A percentile compares a stretch with the other conserved stretches of the same genome.
Evolutionary conservation across 1,284 basidiomycete species (phyloP).

Genomic region (Fomitopsis palustris): DNA sequence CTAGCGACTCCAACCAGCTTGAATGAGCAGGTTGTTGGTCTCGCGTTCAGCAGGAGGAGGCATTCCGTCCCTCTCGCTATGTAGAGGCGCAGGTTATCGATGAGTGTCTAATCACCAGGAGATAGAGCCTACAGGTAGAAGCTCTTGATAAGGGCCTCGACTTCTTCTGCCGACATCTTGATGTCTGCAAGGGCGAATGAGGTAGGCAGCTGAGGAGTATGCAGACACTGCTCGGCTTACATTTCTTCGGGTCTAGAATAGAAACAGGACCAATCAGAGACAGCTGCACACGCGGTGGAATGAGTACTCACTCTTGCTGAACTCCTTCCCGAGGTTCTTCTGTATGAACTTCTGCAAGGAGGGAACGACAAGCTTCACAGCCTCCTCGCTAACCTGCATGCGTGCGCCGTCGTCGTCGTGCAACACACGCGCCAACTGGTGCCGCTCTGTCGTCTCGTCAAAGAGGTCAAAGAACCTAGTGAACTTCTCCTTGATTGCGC

Average conservation of each 20-base stretch:
- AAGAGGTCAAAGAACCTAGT: conserved; percentile 74
- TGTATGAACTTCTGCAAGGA: conserved; percentile 68
- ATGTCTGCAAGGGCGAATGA: conserved; percentile 49
- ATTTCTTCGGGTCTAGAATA: conserved; percentile 71
- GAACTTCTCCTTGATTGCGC: conserved; percentile 74
- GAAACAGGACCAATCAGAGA: background rate
- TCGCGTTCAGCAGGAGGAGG: conserved; percentile 20
- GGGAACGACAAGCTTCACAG: conserved; percentile 71
- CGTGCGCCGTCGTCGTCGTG: conserved; percentile 63
- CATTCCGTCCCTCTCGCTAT: conserved; percentile 15
- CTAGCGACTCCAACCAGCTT: conserved; percentile 29
- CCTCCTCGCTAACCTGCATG: conserved; percentile 62
- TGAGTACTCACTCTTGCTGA: conserved; percentile 71
- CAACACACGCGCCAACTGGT: conserved; percentile 62
- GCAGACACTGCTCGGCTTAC: conserved; percentile 38
- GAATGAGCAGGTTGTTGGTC: conserved; percentile 25
- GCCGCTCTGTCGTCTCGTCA: conserved; percentile 73
- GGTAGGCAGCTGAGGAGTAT: background rate
- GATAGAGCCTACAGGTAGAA: conserved; percentile 39
- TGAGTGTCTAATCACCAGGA: background rate
- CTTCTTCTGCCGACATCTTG: conserved; percentile 71
- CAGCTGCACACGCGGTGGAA: background rate
- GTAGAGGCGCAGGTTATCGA: conserved; percentile 5
- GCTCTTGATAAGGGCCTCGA: conserved; percentile 64
- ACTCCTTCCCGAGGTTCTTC: conserved; percentile 73